Percentiles rank a stretch among this genome's conserved stretches.
phyloP scores from a whole-genome alignment of 768 basidiomycete genomes.

The Xerocomellus dryophilus region DNA sequence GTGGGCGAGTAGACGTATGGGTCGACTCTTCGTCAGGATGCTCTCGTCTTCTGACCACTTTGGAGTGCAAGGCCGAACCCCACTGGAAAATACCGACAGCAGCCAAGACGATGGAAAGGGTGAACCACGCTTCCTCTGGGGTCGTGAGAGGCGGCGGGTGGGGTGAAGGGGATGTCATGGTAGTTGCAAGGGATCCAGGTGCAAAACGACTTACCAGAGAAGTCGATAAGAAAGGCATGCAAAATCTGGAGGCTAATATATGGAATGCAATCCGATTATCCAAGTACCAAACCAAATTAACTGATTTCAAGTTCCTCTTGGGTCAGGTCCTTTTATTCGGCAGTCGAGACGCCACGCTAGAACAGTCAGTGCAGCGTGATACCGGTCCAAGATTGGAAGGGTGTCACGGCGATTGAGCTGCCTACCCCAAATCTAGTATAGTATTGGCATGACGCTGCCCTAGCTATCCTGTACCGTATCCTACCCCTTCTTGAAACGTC shows the following conservation, averaged over 20 bases:
- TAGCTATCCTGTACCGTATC: no score
- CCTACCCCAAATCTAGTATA: no score
- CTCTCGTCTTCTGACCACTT: neutral
- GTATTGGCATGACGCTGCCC: no score
- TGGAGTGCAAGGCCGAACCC: slow-evolving; percentile 25
- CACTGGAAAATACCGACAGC: slow-evolving; percentile 26
- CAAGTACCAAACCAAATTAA: neutral
- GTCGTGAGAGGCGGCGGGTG: neutral
- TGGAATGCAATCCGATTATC: slow-evolving; percentile 6
- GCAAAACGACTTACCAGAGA: neutral
- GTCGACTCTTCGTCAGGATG: slow-evolving; percentile 19
- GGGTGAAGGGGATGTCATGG: neutral
- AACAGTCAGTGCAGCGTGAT: no score
- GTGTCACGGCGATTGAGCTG: no score
- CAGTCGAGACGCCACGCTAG: no score
- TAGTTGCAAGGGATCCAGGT: neutral
- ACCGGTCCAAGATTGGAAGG: no score
- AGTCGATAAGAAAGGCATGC: neutral
- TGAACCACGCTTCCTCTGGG: slow-evolving; percentile 20
- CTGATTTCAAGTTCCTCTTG: slow-evolving; percentile 1
- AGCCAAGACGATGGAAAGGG: slow-evolving; percentile 12
- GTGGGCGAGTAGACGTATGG: neutral
- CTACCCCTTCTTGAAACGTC: no score
- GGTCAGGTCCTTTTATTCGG: neutral
- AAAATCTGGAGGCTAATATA: neutral